Evolutionary conservation across 257 asterid genomes (phyloP).

Genomic region (Paulownia fortunei): DNA sequence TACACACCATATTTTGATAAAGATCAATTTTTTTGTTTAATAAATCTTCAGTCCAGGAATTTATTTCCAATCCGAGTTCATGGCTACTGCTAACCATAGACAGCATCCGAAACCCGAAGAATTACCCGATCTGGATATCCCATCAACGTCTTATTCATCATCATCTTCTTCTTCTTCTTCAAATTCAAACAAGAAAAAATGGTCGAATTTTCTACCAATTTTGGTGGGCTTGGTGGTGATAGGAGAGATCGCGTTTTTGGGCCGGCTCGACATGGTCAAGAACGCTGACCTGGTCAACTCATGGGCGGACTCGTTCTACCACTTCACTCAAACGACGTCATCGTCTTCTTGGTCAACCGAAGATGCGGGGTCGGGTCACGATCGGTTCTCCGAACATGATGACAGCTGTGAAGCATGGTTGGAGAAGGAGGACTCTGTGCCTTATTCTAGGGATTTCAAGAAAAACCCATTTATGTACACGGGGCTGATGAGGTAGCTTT

Average conservation of each 20-base stretch:
- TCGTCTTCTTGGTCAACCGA: slow-evolving; percentile 27
- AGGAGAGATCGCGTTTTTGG: slow-evolving; percentile 82
- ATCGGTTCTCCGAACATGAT: slow-evolving; percentile 31
- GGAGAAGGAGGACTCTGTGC: slow-evolving; percentile 72
- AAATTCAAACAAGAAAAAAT: slow-evolving; percentile 55
- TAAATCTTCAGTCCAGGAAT: background rate
- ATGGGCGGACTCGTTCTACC: slow-evolving; percentile 92
- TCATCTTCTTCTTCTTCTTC: slow-evolving; percentile 17
- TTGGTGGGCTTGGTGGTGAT: slow-evolving; percentile 74
- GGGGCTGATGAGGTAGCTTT: slow-evolving; percentile 66
- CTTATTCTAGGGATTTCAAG: slow-evolving; percentile 74
- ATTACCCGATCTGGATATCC: slow-evolving; percentile 40
- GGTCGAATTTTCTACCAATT: slow-evolving; percentile 70
- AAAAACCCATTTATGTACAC: slow-evolving; percentile 58
- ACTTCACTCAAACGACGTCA: slow-evolving; percentile 52
- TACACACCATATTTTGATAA: background rate
- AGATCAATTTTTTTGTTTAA: background rate
- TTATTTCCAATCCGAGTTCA: slow-evolving; percentile 5
- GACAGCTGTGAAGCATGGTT: slow-evolving; percentile 77
- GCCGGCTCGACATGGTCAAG: slow-evolving; percentile 79
- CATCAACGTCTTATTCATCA: slow-evolving; percentile 48
- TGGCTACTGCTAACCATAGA: slow-evolving; percentile 51
- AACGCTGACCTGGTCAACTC: slow-evolving; percentile 80
- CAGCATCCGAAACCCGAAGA: slow-evolving; percentile 40
- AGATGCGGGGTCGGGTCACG: slow-evolving; percentile 31